Base-by-base conservation (phyloP, 305 asterid species). In the Stenogyne calaminthoides region DNA sequence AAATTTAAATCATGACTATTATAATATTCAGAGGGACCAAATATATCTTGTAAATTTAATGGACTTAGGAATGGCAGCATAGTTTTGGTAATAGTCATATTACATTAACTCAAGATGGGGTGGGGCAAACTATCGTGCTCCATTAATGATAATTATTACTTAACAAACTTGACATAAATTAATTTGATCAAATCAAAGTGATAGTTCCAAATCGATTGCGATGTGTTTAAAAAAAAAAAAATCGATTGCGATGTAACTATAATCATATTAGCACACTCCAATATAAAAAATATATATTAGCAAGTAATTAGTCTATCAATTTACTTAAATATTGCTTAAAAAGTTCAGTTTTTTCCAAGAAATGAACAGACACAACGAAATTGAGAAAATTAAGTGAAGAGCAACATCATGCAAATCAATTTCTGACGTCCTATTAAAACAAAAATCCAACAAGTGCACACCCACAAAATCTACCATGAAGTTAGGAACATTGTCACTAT, bases 1-100 rank as follows among this genome's bases (percentile, higher is more conserved):
- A 39, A 9, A 32, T 63, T 22, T 22, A 22, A 22, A 22, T 0
- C 25, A 22, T 22, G 3, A 25, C 29, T 25, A 25, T 25, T 25
- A 22, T 22, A 25, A 25, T 25, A 25, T 25, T 25, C 3, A 7
- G 14, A 14, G 57, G 9, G n/a, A 20, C 40, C 22, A 11, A 20
- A 44, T n/a, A 42, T 42, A 20, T 14, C 0, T 46, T 18, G 12
- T 2, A 9, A 64, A 64, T 18, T 64, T 20, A 14, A 64, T 64
- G 36, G 25, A 64, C 70, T 64, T 44, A 22, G 70, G 57, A 20
- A 64, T 64, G 70, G 20, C 57, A 64, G 4, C 56, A 44, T 12
- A 7, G n/a, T 44, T 42, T 64, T 42, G 70, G 36, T 22, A 58
- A 14, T 22, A 11, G 56, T 64, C 57, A 20, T 7, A 20, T 39